These are phyloP conservation scores for Apiospora hydei DNA, from an alignment of 2,329 filamentous ascomycete genomes.

Conservation along the genomic window DNA sequence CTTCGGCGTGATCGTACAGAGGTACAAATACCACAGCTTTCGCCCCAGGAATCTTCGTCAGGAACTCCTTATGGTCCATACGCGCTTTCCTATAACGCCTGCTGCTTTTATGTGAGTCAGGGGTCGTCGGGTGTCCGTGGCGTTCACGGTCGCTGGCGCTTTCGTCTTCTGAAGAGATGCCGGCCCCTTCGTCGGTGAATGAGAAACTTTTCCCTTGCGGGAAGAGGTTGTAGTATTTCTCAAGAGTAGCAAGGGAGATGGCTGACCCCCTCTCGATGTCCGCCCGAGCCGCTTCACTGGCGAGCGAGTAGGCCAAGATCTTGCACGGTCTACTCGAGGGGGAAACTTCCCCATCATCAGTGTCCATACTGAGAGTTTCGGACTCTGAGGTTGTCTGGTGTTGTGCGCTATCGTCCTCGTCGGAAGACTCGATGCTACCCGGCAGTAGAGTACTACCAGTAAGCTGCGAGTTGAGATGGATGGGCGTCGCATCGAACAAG, in stretches of 20 bases:
- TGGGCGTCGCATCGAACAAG: slow-evolving; percentile 40
- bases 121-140: background rate
- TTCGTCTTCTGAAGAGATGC: slow-evolving; percentile 42
- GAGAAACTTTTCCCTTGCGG: slow-evolving; percentile 41
- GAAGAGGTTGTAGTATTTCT: slow-evolving; percentile 42
- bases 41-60: slow-evolving; percentile 44
- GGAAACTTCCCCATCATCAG: slow-evolving; percentile 41
- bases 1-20: slow-evolving; percentile 45
- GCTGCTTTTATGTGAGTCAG: slow-evolving; percentile 21
- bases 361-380: slow-evolving; percentile 36
- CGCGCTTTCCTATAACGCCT: slow-evolving; percentile 30
- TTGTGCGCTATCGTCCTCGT: slow-evolving; percentile 1
- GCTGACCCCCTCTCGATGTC: slow-evolving; percentile 39
- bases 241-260: slow-evolving; percentile 39
- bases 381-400: slow-evolving; percentile 28
- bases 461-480: slow-evolving; percentile 32
- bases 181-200: slow-evolving; percentile 40
- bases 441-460: slow-evolving; percentile 25
- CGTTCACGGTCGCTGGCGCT: slow-evolving; percentile 30
- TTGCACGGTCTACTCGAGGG: slow-evolving; percentile 39
- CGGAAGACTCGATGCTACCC: slow-evolving; percentile 6
- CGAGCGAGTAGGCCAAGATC: slow-evolving; percentile 39
- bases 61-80: slow-evolving; percentile 44
- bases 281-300: slow-evolving; percentile 35
- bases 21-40: slow-evolving; percentile 46